phyloP scores from a whole-genome alignment of 2,329 filamentous ascomycete genomes.

The Epichloe uncinata region DNA sequence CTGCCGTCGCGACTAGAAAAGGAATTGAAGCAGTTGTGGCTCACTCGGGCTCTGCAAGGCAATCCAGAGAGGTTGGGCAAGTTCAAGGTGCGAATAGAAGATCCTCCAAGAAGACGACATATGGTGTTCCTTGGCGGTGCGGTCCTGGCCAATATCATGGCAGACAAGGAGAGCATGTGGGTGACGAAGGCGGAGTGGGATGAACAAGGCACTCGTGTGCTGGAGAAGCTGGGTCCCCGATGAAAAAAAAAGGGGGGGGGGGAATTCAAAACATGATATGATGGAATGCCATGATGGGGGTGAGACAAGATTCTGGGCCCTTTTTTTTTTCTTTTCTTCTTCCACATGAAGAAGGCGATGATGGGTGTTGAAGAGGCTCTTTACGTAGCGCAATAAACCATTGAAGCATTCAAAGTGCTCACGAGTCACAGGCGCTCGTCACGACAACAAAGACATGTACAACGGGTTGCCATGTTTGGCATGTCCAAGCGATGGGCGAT shows the following conservation, averaged over 20 bases:
- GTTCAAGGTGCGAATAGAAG: conserved; percentile 99
- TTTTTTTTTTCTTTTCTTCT: background rate
- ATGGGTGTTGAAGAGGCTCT: background rate
- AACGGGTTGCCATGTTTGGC: too few species aligned
- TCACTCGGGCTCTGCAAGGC: conserved; percentile 78
- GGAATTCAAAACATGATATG: background rate
- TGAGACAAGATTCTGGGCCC: too few species aligned
- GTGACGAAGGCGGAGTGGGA: conserved; percentile 95
- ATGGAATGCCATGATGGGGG: background rate
- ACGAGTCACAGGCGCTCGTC: too few species aligned
- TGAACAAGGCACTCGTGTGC: conserved; percentile 69
- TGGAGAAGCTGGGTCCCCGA: conserved; percentile 90
- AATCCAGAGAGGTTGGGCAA: conserved; percentile 92
- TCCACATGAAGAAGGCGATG: background rate
- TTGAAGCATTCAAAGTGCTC: too few species aligned
- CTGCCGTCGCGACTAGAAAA: conserved; percentile 91
- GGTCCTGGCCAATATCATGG: conserved; percentile 96
- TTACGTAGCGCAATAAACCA: conserved; percentile 1
- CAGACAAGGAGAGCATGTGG: conserved; percentile 98
- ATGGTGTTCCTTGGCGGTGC: conserved; percentile 99
- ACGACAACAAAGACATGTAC: too few species aligned
- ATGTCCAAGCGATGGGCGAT: too few species aligned
- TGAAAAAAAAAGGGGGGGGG: conserved; percentile 24
- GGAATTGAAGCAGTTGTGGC: conserved; percentile 96
- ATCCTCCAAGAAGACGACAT: conserved; percentile 86